Evolutionary conservation across 2,329 filamentous ascomycete species (phyloP).

Genomic region (Elsinoe australis): DNA sequence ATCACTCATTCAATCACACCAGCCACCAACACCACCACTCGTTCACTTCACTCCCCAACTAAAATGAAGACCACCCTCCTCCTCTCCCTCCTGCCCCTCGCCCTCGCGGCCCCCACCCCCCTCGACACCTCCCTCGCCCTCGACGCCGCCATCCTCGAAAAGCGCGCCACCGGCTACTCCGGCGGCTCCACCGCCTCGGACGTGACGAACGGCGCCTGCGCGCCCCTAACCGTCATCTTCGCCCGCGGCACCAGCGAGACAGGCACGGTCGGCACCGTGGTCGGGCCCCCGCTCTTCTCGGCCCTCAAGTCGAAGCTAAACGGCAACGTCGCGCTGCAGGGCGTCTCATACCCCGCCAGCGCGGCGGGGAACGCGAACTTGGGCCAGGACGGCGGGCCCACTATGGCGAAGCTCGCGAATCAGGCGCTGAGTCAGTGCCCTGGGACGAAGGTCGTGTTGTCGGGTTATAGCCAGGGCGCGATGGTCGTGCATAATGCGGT

Average conservation of each 20-base stretch:
- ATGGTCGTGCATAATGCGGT: conserved; percentile 16
- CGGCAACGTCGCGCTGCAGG: conserved; percentile 16
- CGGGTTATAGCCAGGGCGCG: conserved; percentile 17
- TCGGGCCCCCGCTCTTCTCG: conserved; percentile 20
- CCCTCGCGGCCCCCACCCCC: neutral
- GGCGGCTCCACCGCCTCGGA: conserved; percentile 20
- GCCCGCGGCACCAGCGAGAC: conserved; percentile 50
- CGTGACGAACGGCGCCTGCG: conserved; percentile 31
- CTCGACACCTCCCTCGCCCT: neutral
- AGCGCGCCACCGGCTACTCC: conserved; percentile 2
- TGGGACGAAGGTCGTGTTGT: conserved; percentile 17
- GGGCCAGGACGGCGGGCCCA: conserved; percentile 17
- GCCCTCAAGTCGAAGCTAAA: conserved; percentile 18
- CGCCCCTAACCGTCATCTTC: conserved; percentile 46
- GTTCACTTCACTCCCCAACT: neutral
- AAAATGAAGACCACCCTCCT: neutral
- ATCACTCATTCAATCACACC: neutral
- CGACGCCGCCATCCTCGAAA: conserved; percentile 2
- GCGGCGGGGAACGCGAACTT: conserved; percentile 9
- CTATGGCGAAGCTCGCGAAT: conserved; percentile 16
- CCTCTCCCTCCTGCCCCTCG: conserved; percentile 4
- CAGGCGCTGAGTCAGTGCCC: conserved; percentile 17
- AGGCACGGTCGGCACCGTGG: conserved; percentile 40
- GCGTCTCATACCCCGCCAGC: conserved; percentile 18
- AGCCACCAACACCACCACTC: neutral